Base-by-base conservation (phyloP, 2,329 filamentous ascomycete genomes). In the Ophiocordyceps unilateralis region DNA sequence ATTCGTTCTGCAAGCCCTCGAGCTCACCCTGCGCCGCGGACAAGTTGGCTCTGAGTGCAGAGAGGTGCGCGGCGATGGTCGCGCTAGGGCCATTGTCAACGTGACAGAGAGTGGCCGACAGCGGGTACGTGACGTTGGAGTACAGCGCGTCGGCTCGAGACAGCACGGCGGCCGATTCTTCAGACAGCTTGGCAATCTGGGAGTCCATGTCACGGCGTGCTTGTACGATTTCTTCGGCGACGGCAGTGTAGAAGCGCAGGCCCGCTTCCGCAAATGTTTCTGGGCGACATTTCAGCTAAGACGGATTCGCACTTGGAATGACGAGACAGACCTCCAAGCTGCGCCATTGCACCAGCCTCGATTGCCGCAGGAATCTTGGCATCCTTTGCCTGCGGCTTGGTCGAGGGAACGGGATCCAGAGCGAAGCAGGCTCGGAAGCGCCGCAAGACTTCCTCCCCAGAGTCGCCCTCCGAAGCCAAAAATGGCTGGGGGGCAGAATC, bases 71-170 rank as follows among this genome's bases (percentile, higher is more conserved):
- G 0, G 43, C 44, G 1, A 63, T 47, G 0, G 50, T 57, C 0
- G 53, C 54, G n/a, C 43, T 43, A 1, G 56, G 49, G 9, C 51
- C 42, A 1, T 42, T 46, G 15, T 49, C 42, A 1, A 52, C 50
- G 30, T 54, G 49, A 17, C 59, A 62, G 4, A 59, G 43, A 0
- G 60, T 63, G 1, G 50, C 53, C 1, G 53, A 52, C 1, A 62
- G 45, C 1, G 59, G 59, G n/a, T 51, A 53, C 0, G 49, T 42
- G 7, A 62, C 53, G 44, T 60, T 60, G 23, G 46, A 44, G 39
- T 62, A 62, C 2, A 63, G 43, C 0, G 42, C 30, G 3, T 53
- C 44, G 14, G 50, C 46, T 12, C 49, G 43, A 1, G 47, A 39
- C 3, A 55, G 39, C 1, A 47, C 42, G 0, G 44, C 40, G 0